These are phyloP conservation scores for Metschnikowia matae DNA, from an alignment of 805 yeast species.

Conservation along the genomic window DNA sequence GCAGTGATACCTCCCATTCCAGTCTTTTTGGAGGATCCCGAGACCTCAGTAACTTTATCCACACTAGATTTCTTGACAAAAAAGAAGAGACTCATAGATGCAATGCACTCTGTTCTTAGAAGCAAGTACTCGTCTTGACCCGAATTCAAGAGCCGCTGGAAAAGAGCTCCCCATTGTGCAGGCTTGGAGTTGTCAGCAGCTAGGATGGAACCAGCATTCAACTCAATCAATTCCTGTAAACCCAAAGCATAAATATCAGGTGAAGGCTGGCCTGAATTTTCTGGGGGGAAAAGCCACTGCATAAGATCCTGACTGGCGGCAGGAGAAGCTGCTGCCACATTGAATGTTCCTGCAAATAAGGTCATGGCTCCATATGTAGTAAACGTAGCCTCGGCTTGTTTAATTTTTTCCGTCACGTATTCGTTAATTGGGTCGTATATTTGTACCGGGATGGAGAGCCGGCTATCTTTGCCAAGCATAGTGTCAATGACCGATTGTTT, in stretches of 20 bases:
- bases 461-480: conserved; percentile 72
- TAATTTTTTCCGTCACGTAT: conserved; percentile 64
- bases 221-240: conserved; percentile 89
- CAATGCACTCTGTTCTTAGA: conserved; percentile 69
- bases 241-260: conserved; percentile 90
- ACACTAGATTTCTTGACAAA: conserved; percentile 49
- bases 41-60: conserved; percentile 65
- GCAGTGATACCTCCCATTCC: conserved; percentile 97
- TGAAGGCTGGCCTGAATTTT: conserved; percentile 34
- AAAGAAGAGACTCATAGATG: conserved; percentile 61
- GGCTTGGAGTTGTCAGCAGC: conserved; percentile 81
- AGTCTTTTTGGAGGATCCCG: conserved; percentile 92
- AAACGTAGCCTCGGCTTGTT: conserved; percentile 46
- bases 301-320: conserved; percentile 52
- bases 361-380: conserved; percentile 58
- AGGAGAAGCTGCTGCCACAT: conserved; percentile 68
- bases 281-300: conserved; percentile 78
- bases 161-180: conserved; percentile 70
- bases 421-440: conserved; percentile 89
- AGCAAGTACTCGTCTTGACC: conserved; percentile 48
- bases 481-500: conserved; percentile 89
- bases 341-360: conserved; percentile 80
- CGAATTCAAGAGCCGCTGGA: conserved; percentile 58
- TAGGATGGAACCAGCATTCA: conserved; percentile 85
- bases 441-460: conserved; percentile 60